Percentiles rank a stretch among this genome's conserved stretches.
These are phyloP conservation scores for Pythium monospermum DNA, from an alignment of 352 stramenopile genomes.

Conservation along the genomic window DNA sequence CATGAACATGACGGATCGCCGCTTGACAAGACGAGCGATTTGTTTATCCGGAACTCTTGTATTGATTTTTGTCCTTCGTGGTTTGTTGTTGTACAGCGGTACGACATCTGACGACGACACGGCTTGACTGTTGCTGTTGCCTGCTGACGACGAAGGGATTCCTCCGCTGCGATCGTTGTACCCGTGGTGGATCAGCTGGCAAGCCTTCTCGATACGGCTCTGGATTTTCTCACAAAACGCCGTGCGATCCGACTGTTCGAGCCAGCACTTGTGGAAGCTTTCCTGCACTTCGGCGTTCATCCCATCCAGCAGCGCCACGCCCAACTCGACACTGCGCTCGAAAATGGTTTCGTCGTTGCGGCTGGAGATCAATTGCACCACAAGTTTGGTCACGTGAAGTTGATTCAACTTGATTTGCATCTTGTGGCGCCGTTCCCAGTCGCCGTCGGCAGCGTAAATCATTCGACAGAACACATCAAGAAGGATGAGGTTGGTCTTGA, in stretches of 20 bases:
- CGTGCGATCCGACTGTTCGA: conserved; percentile 19
- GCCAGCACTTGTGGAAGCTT: conserved; percentile 50
- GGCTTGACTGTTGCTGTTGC: background rate
- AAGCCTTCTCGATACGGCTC: conserved; percentile 22
- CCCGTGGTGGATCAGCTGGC: conserved; percentile 3
- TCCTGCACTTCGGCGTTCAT: conserved; percentile 80
- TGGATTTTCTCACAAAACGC: conserved; percentile 49
- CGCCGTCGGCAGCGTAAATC: conserved; percentile 59
- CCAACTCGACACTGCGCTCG: conserved; percentile 50
- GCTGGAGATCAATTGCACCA: conserved; percentile 53
- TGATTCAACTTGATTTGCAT: conserved; percentile 72
- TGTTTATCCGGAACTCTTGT: background rate
- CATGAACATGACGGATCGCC: conserved; percentile 1
- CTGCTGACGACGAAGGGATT: background rate
- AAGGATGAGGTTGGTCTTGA: conserved; percentile 66
- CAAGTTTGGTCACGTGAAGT: conserved; percentile 53
- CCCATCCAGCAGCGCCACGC: conserved; percentile 59
- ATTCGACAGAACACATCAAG: conserved; percentile 70
- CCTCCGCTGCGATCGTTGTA: background rate
- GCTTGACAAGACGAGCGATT: conserved; percentile 2
- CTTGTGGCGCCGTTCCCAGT: conserved; percentile 32
- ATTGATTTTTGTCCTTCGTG: background rate
- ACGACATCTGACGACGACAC: too few relatives aligned
- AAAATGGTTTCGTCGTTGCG: conserved; percentile 55
- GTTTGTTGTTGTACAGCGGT: background rate